These are phyloP conservation scores for Trapa incisa DNA, from an alignment of 345 rosid genomes.

Conservation along the genomic window DNA sequence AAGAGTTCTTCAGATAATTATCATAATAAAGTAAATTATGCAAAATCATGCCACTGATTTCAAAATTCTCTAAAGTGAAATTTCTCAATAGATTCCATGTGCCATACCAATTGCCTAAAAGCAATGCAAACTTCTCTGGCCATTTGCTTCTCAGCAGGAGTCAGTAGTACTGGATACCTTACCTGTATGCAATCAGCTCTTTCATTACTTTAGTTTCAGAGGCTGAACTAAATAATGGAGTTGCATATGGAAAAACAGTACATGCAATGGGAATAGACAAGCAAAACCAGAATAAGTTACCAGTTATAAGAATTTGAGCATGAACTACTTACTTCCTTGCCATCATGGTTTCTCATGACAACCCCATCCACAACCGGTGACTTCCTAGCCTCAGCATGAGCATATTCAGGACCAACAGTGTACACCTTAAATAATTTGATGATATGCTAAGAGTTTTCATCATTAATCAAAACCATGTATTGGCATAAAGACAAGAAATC, in stretches of 20 bases:
- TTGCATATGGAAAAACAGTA: background rate
- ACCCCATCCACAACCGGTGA: conserved; percentile 99
- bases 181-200: conserved; percentile 30
- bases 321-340: conserved; percentile 73
- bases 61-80: background rate
- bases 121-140: conserved; percentile 95
- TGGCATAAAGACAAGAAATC: background rate
- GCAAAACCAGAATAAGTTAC: background rate
- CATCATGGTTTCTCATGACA: conserved; percentile 95
- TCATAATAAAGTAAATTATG: background rate
- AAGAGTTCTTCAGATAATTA: background rate
- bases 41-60: background rate
- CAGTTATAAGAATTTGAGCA: background rate
- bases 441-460: conserved; percentile 11
- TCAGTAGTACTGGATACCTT: conserved; percentile 77
- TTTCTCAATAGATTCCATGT: background rate
- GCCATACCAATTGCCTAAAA: conserved; percentile 88
- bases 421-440: conserved; percentile 57
- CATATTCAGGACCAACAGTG: conserved; percentile 97
- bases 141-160: conserved; percentile 98
- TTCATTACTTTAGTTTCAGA: background rate
- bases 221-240: background rate
- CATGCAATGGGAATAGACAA: background rate
- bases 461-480: background rate
- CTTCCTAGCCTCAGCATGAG: conserved; percentile 99